Conservation (phyloP, 352 stramenopile genomes). For the Phytophthora parvispora region DNA sequence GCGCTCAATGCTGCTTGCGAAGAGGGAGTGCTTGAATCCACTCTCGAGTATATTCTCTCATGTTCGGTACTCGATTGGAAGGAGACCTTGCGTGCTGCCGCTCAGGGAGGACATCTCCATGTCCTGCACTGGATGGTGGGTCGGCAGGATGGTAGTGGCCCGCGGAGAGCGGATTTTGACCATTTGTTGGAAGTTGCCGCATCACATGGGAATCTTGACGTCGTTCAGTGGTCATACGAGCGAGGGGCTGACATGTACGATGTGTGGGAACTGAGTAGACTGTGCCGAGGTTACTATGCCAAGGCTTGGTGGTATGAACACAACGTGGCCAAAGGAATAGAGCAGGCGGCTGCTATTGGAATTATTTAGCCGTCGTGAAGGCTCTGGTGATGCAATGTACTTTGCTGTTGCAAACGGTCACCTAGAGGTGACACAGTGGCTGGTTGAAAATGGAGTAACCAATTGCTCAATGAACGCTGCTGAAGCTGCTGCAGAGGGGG, state of each 20-base stretch:
- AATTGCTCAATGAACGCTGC: too few relatives aligned
- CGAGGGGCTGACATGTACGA: too few relatives aligned
- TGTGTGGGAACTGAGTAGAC: neutral
- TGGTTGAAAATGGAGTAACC: too few relatives aligned
- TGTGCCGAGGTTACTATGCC: neutral
- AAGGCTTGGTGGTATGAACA: too few relatives aligned
- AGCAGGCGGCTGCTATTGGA: neutral
- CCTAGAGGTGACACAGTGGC: too few relatives aligned
- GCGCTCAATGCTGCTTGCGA: neutral
- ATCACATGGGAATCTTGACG: neutral
- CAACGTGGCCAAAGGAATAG: neutral
- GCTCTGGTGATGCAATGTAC: neutral
- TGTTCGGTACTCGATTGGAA: neutral
- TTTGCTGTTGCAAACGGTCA: too few relatives aligned
- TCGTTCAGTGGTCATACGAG: neutral
- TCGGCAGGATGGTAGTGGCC: neutral
- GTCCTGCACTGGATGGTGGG: neutral
- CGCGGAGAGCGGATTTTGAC: neutral
- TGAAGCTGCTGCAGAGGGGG: too few relatives aligned
- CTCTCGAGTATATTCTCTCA: neutral
- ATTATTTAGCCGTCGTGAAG: neutral
- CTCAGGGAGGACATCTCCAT: neutral
- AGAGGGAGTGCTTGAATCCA: neutral
- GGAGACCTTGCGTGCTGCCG: neutral
- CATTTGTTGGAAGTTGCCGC: neutral